Conservation (phyloP, 805 yeast species). For the Kuraishia floccosa region DNA sequence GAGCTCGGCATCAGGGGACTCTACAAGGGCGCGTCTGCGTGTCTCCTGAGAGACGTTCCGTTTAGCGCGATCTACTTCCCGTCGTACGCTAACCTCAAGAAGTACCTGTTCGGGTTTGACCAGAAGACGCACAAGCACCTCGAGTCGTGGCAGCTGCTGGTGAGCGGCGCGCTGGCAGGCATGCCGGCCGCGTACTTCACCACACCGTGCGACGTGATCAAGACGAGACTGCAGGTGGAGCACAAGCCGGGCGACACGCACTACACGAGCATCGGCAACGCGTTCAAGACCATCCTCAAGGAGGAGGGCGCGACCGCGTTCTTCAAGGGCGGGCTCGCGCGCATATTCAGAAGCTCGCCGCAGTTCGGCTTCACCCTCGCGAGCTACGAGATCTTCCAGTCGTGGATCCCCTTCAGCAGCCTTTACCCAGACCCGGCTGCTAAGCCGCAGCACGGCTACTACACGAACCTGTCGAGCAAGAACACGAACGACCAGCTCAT, state of each 20-base stretch:
- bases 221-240: conserved; percentile 87
- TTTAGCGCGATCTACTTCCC: conserved; percentile 97
- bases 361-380: conserved; percentile 97
- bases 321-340: conserved; percentile 94
- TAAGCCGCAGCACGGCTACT: not conserved
- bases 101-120: conserved; percentile 70
- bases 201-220: conserved; percentile 94
- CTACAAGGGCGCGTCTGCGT: conserved; percentile 86
- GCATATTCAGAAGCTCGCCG: conserved; percentile 91
- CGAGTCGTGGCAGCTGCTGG: conserved; percentile 72
- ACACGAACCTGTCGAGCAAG: conserved; percentile 3
- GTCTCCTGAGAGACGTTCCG: conserved; percentile 90
- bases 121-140: conserved; percentile 53
- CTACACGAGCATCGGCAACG: conserved; percentile 70
- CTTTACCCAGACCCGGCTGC: conserved; percentile 17
- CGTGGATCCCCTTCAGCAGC: conserved; percentile 54
- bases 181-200: conserved; percentile 96
- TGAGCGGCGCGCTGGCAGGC: conserved; percentile 92
- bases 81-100: conserved; percentile 87
- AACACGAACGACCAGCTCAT: conserved; percentile 10
- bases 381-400: conserved; percentile 88
- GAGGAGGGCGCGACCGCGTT: conserved; percentile 84
- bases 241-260: conserved; percentile 65
- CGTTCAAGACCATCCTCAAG: conserved; percentile 56
- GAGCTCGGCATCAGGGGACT: conserved; percentile 77